Evolutionary conservation across 495 filamentous ascomycete genomes (phyloP), one percentile per base, ranked within the genome.

Genomic region (Monascus purpureus): DNA sequence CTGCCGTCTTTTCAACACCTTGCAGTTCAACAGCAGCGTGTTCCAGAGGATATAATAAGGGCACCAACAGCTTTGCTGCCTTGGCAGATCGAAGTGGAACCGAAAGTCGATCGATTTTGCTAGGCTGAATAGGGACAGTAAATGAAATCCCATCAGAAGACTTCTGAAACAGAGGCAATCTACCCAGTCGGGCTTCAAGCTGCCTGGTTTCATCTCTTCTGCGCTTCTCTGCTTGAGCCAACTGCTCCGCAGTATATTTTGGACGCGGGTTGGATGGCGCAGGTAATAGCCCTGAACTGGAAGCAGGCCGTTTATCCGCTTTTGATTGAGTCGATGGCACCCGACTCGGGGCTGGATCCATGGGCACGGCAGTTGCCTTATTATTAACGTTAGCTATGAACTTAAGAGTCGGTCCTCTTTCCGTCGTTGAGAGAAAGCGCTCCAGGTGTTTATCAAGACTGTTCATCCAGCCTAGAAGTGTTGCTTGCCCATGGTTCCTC

Each of bases 391-490:
- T 90, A 0, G 73, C 61, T 1, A 87, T 66, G 35, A 93, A 63
- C 39, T 76, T 93, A 22, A 93, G 65, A 12, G 77, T 90, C 27
- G 81, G 81, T 4, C 72, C 77, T 53, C 83, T 81, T 39, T 76
- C 65, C 18, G 74, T 68, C 1, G 74, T 74, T 0, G 72, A 72
- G 20, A 94, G 57, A 15, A 93, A 67, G 3, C 54, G 50, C 43
- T 93, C 86, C 2, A 93, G 63, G 30, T 74, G 65, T 43, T 67
- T 75, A 45, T 94, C 85, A 4, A 94, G 60, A 6, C 59, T 65
- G 43, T 86, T 87, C 36, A 80, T 60, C 41, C 82, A 61, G 17
- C 59, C 57, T 17, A 93, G 59, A 8, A 94, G 52, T 1, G 77
- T 87, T 4, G 63, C 59, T 8, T 57, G 59, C 6, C 61, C 56